Base-by-base conservation (phyloP, 306 rosid species). In the Macrotyloma uniflorum region DNA sequence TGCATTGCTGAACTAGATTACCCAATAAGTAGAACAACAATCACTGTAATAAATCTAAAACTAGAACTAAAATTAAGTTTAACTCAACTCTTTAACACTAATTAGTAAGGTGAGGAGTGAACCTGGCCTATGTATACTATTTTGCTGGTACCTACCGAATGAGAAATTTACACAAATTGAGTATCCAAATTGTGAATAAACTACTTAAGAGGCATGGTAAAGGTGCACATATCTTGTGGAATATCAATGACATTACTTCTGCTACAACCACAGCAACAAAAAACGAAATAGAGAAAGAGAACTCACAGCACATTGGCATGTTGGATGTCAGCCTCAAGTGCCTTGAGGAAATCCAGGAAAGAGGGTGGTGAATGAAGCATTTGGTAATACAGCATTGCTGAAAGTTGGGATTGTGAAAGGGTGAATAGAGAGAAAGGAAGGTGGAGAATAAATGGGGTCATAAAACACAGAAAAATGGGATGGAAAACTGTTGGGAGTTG, bases 281-380 rank as follows among this genome's bases (percentile, higher is more conserved):
- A 15, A 10, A 66, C 1, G 20, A 22, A 14, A 53, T 33, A 78
- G 43, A 24, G 59, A 80, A n/a, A 14, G 38, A 47, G 49, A 65
- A 78, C 93, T 89, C 61, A 93, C 98, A 93, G 82, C 79, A 83
- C 57, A 84, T 93, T 93, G 65, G 98, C 98, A 76, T 88, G 93
- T 33, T 89, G 88, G 58, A 93, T 84, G 79, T 93, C 98, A 82
- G 88, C 85, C 81, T 93, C 93, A 22, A 93, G 86, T 70, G 84
- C 87, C 88, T 88, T 86, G 35, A 93, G 87, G 55, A 87, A 89
- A 76, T 91, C 98, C 14, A 81, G 78, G 38, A 79, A 87, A 85
- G 89, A 83, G 43, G 98, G 85, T 62, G 79, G 40, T 62, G 77
- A 82, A 72, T 90, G 79, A 58, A 90, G 89, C 70, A 79, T 86